A percentile compares a stretch with the other conserved stretches of the same genome.
phyloP scores from a whole-genome alignment of 495 filamentous ascomycete genomes.

The Parathielavia appendiculata region DNA sequence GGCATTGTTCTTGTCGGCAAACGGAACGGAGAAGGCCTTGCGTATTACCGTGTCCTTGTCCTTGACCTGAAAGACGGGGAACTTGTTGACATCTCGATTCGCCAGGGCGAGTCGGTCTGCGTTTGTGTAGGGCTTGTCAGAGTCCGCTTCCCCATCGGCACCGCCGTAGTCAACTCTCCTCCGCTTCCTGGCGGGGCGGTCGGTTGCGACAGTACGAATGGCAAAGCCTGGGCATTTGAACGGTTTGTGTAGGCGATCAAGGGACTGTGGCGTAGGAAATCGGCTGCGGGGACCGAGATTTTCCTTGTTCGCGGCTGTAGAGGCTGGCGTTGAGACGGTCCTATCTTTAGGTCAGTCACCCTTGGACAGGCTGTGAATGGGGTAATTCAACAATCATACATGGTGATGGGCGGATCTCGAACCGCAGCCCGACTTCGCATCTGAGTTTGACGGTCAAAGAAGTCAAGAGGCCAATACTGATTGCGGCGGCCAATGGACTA shows the following conservation, averaged over 20 bases:
- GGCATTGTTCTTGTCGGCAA: slow-evolving; percentile 70
- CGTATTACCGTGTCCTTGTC: slow-evolving; percentile 80
- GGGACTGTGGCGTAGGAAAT: slow-evolving; percentile 41
- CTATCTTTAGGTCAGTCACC: neutral
- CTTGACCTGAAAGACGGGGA: slow-evolving; percentile 82
- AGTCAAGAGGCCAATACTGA: neutral
- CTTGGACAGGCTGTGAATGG: neutral
- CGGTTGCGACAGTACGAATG: slow-evolving; percentile 61
- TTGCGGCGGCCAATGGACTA: neutral
- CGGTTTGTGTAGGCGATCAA: slow-evolving; percentile 72
- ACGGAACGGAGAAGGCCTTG: slow-evolving; percentile 76
- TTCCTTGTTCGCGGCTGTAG: slow-evolving; percentile 29
- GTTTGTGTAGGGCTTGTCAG: slow-evolving; percentile 80
- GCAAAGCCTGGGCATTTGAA: slow-evolving; percentile 92
- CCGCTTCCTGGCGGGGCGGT: slow-evolving; percentile 78
- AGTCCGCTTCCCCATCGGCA: slow-evolving; percentile 66
- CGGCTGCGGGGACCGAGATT: slow-evolving; percentile 30
- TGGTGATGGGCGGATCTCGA: neutral
- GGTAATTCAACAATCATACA: neutral
- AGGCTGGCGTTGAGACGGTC: slow-evolving; percentile 19
- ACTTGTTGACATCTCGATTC: slow-evolving; percentile 83
- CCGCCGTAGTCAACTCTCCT: slow-evolving; percentile 86
- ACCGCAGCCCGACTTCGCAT: neutral
- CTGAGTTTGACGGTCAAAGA: neutral
- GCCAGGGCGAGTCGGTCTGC: slow-evolving; percentile 81